Evolutionary conservation across 306 rosid genomes (phyloP).

Genomic region (Fragaria iinumae): DNA sequence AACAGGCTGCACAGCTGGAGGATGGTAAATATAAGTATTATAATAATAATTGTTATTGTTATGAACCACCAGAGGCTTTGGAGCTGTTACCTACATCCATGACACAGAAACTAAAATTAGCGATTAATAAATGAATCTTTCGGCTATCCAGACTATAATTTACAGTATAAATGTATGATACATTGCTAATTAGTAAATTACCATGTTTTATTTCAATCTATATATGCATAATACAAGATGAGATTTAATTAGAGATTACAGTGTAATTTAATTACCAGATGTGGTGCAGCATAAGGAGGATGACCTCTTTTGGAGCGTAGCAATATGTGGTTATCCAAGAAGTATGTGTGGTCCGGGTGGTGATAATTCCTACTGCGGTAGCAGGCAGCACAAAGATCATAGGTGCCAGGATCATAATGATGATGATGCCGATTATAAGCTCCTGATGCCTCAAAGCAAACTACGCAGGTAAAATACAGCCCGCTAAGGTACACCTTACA

Average conservation of each 20-base stretch:
- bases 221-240: no score
- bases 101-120: background rate
- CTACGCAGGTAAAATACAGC: slow-evolving; percentile 7
- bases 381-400: slow-evolving; percentile 10
- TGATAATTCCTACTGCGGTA: background rate
- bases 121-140: no score
- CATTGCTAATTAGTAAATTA: no score
- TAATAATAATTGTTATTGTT: background rate
- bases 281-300: background rate
- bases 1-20: background rate
- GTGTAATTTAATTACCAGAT: background rate
- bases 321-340: slow-evolving; percentile 16
- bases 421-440: background rate
- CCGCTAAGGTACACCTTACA: background rate
- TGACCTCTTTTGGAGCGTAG: background rate
- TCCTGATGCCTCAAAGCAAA: background rate
- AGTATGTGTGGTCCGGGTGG: background rate
- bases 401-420: background rate
- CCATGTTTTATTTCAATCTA: no score
- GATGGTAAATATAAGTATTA: background rate
- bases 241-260: no score
- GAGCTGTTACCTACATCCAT: background rate
- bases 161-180: background rate
- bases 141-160: background rate
- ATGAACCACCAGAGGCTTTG: background rate